Evolutionary conservation across 1,139 yeast genomes (phyloP).

Genomic region (Zygosaccharomyces pseudobailii): DNA sequence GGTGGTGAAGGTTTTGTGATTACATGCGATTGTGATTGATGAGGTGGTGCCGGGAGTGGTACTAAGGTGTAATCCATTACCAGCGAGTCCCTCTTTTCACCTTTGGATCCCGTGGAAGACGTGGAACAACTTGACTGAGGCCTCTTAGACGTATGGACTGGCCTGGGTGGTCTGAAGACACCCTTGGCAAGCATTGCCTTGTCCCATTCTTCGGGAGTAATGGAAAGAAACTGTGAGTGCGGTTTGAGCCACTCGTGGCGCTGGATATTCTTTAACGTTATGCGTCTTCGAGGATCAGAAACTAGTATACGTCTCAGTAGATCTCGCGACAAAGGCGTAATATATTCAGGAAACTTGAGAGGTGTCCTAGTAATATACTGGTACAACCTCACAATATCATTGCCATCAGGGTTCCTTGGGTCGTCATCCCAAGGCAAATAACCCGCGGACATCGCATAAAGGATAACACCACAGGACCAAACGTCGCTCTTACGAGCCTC

Average conservation of each 20-base stretch:
- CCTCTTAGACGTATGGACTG: slow-evolving; percentile 32
- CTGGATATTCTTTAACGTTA: slow-evolving; percentile 62
- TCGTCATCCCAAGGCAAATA: slow-evolving; percentile 97
- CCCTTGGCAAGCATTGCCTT: slow-evolving; percentile 38
- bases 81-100: slow-evolving; percentile 31
- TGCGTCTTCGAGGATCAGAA: slow-evolving; percentile 64
- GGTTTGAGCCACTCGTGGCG: slow-evolving; percentile 84
- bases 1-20: slow-evolving; percentile 30
- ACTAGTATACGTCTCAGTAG: slow-evolving; percentile 78
- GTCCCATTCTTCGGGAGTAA: slow-evolving; percentile 91
- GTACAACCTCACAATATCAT: slow-evolving; percentile 85
- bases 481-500: slow-evolving; percentile 94
- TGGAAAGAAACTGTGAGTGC: slow-evolving; percentile 73
- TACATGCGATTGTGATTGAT: slow-evolving; percentile 33
- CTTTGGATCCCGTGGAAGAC: slow-evolving; percentile 30
- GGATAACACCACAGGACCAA: slow-evolving; percentile 94
- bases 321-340: slow-evolving; percentile 89
- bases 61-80: slow-evolving; percentile 30
- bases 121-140: slow-evolving; percentile 35
- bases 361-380: slow-evolving; percentile 90
- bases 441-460: slow-evolving; percentile 96
- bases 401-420: slow-evolving; percentile 93
- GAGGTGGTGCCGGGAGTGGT: slow-evolving; percentile 33
- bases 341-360: slow-evolving; percentile 90
- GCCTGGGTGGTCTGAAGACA: slow-evolving; percentile 40